Evolutionary conservation across 495 filamentous ascomycete species (phyloP).

Genomic region (Wilcoxina mikolae): DNA sequence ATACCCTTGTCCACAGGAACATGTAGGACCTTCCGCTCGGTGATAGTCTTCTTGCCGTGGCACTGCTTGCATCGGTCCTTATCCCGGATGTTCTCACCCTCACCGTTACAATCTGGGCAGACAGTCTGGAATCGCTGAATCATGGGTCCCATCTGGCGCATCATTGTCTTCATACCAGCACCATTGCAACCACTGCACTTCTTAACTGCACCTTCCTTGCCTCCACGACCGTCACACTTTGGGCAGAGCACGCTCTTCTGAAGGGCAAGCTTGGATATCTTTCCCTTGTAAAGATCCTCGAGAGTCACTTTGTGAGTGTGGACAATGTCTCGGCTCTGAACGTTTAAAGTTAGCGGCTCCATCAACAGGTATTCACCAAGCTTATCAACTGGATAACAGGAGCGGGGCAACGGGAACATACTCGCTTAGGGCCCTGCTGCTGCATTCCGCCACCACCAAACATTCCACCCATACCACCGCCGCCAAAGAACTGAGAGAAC

Average conservation of each 20-base stretch:
- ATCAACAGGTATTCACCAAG: background rate
- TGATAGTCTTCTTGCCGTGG: conserved; percentile 88
- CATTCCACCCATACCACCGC: conserved; percentile 69
- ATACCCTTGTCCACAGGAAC: conserved; percentile 95
- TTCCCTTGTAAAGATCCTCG: conserved; percentile 95
- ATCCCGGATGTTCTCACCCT: conserved; percentile 89
- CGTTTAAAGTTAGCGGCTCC: conserved; percentile 9
- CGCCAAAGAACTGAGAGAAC: conserved; percentile 96
- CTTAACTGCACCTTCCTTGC: conserved; percentile 92
- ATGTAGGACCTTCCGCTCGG: conserved; percentile 95
- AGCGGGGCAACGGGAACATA: conserved; percentile 38
- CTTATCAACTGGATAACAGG: background rate
- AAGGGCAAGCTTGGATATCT: conserved; percentile 90
- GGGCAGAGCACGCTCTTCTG: conserved; percentile 96
- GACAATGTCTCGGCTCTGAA: conserved; percentile 46
- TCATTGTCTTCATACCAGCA: conserved; percentile 98
- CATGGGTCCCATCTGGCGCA: conserved; percentile 99
- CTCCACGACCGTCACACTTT: conserved; percentile 87
- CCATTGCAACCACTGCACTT: conserved; percentile 83
- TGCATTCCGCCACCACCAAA: conserved; percentile 73
- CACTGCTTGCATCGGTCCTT: conserved; percentile 93
- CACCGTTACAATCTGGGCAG: conserved; percentile 93
- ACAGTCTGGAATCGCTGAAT: conserved; percentile 99
- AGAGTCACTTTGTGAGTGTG: conserved; percentile 96
- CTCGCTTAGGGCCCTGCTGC: conserved; percentile 77